Evolutionary conservation across 2,329 filamentous ascomycete genomes (phyloP).

Genomic region (Diplocarpon rosae): DNA sequence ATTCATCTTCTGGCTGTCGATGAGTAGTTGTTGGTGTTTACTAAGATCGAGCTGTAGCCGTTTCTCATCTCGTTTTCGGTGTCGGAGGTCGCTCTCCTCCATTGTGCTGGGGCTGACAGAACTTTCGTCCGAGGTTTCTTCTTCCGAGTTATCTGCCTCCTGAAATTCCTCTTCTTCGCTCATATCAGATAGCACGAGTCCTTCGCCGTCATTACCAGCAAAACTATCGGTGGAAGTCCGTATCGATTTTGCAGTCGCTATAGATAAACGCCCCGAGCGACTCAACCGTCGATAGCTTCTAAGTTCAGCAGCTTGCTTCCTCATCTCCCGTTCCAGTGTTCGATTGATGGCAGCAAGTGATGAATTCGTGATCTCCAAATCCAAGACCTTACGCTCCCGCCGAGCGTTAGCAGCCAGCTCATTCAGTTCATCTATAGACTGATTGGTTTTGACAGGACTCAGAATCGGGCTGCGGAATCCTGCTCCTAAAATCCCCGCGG

Average conservation of each 20-base stretch:
- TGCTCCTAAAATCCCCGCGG: slow-evolving; percentile 1
- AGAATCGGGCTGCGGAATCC: slow-evolving; percentile 2
- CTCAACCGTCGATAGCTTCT: slow-evolving; percentile 79
- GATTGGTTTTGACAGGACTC: slow-evolving; percentile 42
- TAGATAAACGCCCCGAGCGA: slow-evolving; percentile 63
- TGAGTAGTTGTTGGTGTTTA: slow-evolving; percentile 78
- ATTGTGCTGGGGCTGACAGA: slow-evolving; percentile 31
- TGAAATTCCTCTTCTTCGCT: slow-evolving; percentile 37
- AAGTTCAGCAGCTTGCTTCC: slow-evolving; percentile 82
- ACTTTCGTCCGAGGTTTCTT: slow-evolving; percentile 28
- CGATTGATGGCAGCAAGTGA: slow-evolving; percentile 92
- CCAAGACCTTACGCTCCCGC: slow-evolving; percentile 86
- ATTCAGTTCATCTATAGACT: slow-evolving; percentile 49
- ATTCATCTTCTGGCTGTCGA: slow-evolving; percentile 91
- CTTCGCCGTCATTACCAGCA: slow-evolving; percentile 31
- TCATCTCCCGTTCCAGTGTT: slow-evolving; percentile 79
- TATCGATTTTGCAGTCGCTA: slow-evolving; percentile 38
- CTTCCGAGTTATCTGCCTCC: slow-evolving; percentile 40
- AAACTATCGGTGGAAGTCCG: slow-evolving; percentile 34
- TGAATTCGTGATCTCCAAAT: slow-evolving; percentile 92
- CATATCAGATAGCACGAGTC: slow-evolving; percentile 35
- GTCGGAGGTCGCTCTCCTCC: slow-evolving; percentile 35
- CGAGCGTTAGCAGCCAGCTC: slow-evolving; percentile 82
- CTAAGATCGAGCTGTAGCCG: slow-evolving; percentile 74
- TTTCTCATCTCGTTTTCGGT: slow-evolving; percentile 68